These are phyloP conservation scores for Neofusicoccum umdonicola DNA, from an alignment of 2,329 filamentous ascomycete species.

Conservation along the genomic window DNA sequence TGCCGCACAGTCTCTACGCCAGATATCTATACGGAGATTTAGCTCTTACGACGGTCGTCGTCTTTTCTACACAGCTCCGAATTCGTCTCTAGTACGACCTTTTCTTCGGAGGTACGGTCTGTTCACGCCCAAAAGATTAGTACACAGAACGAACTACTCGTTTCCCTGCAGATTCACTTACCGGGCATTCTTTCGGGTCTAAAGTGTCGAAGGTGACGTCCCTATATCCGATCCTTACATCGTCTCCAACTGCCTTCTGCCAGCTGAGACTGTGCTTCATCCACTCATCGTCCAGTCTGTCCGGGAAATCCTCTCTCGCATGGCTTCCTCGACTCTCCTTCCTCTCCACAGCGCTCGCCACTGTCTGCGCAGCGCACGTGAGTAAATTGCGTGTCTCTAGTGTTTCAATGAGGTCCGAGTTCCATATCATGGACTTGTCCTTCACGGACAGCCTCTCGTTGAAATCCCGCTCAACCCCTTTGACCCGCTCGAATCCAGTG, in stretches of 20 bases:
- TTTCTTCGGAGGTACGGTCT: slow-evolving; percentile 36
- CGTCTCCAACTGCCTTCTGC: slow-evolving; percentile 40
- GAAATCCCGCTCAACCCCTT: slow-evolving; percentile 38
- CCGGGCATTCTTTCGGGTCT: slow-evolving; percentile 44
- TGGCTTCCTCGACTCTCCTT: slow-evolving; percentile 48
- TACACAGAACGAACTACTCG: too few species aligned
- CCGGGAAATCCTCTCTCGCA: slow-evolving; percentile 48
- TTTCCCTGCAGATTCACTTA: not conserved
- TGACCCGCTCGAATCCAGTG: slow-evolving; percentile 33
- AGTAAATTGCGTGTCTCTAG: slow-evolving; percentile 48
- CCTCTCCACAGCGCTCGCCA: slow-evolving; percentile 42
- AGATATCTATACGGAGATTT: not conserved
- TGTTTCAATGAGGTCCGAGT: slow-evolving; percentile 49
- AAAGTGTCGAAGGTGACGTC: slow-evolving; percentile 43
- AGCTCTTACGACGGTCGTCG: not conserved
- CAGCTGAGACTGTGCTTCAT: slow-evolving; percentile 50
- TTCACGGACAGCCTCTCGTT: slow-evolving; percentile 35
- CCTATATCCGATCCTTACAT: slow-evolving; percentile 43
- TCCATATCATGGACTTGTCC: slow-evolving; percentile 50
- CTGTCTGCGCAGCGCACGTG: slow-evolving; percentile 48
- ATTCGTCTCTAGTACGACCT: slow-evolving; percentile 28
- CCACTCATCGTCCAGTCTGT: slow-evolving; percentile 43
- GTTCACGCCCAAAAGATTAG: not conserved
- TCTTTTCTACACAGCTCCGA: not conserved
- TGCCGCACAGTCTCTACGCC: not conserved